A percentile compares a stretch with the other conserved stretches of the same genome.
Evolutionary conservation across 2,329 filamentous ascomycete species (phyloP).

Genomic region (Trichoderma asperellum): DNA sequence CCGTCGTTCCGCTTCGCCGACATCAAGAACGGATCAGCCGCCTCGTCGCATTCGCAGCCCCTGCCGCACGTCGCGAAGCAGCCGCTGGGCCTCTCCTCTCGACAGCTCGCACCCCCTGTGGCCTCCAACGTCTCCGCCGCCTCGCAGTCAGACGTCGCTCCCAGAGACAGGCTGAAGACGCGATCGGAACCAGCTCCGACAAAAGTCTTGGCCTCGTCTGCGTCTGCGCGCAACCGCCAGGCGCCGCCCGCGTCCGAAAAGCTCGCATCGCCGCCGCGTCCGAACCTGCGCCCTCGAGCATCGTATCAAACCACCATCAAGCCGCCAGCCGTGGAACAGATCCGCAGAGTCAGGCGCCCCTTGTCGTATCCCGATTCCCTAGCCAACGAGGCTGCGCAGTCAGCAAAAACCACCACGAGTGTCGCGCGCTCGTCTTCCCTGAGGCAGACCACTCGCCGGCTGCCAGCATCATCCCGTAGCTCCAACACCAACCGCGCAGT

Average conservation of each 20-base stretch:
- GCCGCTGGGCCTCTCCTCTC: slow-evolving; percentile 21
- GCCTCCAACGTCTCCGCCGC: slow-evolving; percentile 22
- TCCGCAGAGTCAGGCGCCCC: slow-evolving; percentile 27
- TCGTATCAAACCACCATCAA: slow-evolving; percentile 29
- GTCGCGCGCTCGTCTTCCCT: slow-evolving; percentile 37
- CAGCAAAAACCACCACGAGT: slow-evolving; percentile 33
- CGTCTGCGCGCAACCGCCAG: slow-evolving; percentile 24
- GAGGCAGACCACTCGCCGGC: slow-evolving; percentile 44
- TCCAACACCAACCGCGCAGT: slow-evolving; percentile 38
- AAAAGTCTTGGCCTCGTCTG: slow-evolving; percentile 5
- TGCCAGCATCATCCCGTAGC: slow-evolving; percentile 45
- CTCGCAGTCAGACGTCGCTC: slow-evolving; percentile 21
- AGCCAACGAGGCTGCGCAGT: slow-evolving; percentile 30
- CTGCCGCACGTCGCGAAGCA: slow-evolving; percentile 32
- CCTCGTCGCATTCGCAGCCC: slow-evolving; percentile 34
- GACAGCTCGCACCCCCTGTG: slow-evolving; percentile 27
- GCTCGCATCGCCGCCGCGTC: slow-evolving; percentile 23
- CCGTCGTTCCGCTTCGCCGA: slow-evolving; percentile 60
- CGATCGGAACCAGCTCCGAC: slow-evolving; percentile 4
- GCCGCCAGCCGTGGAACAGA: slow-evolving; percentile 19
- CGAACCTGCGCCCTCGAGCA: slow-evolving; percentile 27
- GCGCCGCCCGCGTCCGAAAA: slow-evolving; percentile 11
- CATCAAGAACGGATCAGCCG: slow-evolving; percentile 41
- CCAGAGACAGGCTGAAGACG: neutral
- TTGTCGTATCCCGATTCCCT: slow-evolving; percentile 30